Evolutionary conservation across 768 basidiomycete species (phyloP).

Genomic region (Lactifluus hygrophoroides): DNA sequence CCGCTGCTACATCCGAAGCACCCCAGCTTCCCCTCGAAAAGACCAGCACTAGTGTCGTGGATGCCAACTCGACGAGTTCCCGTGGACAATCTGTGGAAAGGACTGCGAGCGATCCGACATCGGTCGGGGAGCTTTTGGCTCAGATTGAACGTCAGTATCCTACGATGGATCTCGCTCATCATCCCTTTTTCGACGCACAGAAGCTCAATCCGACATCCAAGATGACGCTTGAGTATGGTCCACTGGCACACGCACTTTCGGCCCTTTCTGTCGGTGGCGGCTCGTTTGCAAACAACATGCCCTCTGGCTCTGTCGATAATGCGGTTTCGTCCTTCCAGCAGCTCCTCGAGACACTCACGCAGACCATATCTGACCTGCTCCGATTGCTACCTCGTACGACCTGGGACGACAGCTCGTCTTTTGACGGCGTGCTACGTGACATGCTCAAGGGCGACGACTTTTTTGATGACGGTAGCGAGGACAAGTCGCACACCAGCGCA

Average conservation of each 20-base stretch:
- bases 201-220: constrained; percentile 69
- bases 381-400: constrained; percentile 81
- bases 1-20: constrained; percentile 42
- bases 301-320: constrained; percentile 83
- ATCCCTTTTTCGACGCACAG: constrained; percentile 67
- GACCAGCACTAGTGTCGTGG: constrained; percentile 26
- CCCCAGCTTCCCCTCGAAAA: constrained; percentile 31
- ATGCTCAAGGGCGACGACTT: constrained; percentile 88
- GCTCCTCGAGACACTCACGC: constrained; percentile 78
- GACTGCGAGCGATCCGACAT: constrained; percentile 36
- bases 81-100: constrained; percentile 54
- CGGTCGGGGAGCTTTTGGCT: constrained; percentile 56
- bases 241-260: constrained; percentile 77
- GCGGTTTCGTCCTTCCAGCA: constrained; percentile 88
- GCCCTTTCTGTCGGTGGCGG: constrained; percentile 80
- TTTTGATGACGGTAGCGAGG: constrained; percentile 60
- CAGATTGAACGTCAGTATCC: constrained; percentile 58
- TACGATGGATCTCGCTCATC: constrained; percentile 53
- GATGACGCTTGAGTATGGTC: constrained; percentile 78
- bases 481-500: constrained; percentile 47
- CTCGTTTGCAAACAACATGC: constrained; percentile 75
- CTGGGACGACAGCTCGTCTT: constrained; percentile 86
- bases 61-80: constrained; percentile 47
- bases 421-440: constrained; percentile 76
- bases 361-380: constrained; percentile 81